Conservation (phyloP, 129 eudicot genomes). For the Lactuca saligna region DNA sequence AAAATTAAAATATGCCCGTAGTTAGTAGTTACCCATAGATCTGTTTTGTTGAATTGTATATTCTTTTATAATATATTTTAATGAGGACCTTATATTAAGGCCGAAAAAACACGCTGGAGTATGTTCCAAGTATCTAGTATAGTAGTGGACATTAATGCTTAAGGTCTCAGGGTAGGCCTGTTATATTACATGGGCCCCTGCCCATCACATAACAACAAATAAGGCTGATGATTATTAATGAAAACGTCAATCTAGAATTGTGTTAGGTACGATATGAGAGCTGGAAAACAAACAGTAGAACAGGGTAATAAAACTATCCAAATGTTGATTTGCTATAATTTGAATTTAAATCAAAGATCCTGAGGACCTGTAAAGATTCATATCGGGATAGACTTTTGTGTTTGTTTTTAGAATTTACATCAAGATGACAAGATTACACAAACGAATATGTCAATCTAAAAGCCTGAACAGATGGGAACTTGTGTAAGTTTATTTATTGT, state of each 20-base stretch:
- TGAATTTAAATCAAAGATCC: background rate
- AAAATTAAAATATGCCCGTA: conserved; percentile 21
- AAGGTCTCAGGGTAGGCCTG: conserved; percentile 9
- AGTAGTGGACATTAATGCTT: conserved; percentile 12
- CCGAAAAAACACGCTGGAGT: conserved; percentile 26
- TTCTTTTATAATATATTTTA: conserved; percentile 6
- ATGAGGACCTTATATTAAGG: conserved; percentile 29
- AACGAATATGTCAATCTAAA: background rate
- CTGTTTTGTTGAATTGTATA: conserved; percentile 12
- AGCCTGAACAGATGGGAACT: background rate
- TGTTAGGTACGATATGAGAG: background rate
- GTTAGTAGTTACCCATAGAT: conserved; percentile 19
- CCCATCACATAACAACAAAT: background rate
- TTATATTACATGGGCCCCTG: conserved; percentile 9
- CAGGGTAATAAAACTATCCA: background rate
- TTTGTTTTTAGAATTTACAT: too few species aligned
- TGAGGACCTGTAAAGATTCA: background rate
- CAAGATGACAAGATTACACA: background rate
- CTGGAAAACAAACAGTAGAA: background rate
- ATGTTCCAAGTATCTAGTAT: conserved; percentile 32
- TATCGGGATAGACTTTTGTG: too few species aligned
- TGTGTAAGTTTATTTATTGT: background rate
- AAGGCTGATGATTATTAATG: conserved; percentile 3
- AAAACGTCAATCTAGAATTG: background rate
- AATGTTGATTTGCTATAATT: background rate